Base-by-base conservation (phyloP, 257 asterid genomes). In the Penstemon eatonii region DNA sequence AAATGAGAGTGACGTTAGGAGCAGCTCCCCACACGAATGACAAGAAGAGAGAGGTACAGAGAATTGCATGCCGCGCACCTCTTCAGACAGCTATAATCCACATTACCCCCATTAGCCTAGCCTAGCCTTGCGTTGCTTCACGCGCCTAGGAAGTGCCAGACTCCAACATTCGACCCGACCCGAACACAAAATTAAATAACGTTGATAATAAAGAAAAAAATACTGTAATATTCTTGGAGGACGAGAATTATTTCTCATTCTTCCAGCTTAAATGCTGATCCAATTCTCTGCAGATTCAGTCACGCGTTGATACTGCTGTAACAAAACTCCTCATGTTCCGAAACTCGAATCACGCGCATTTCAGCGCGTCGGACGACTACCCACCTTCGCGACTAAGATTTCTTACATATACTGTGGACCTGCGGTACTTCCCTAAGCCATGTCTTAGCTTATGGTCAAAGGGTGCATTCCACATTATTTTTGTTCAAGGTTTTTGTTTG, bases 231-330 rank as follows among this genome's bases (percentile, higher is more conserved):
- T 66, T 80, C 80, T 81, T 56, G 86, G 82, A 58, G 50, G 56
- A 70, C 80, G 91, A 81, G 81, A 83, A 18, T 65, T 71, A 63
- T 58, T 61, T 75, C 73, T 56, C 75, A 55, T 68, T 57, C 60
- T 56, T 63, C 65, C 54, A 46, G 53, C 45, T 54, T 54, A 59
- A 59, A 59, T 41, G 64, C 40, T 72, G 64, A 65, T 67, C 68
- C 74, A 82, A 65, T 77, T 67, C 80, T 76, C 85, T 76, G 81
- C 83, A 76, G 89, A 76, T 76, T 82, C 79, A 43, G 38, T 66
- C 92, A 74, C 84, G 83, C 87, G 81, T 86, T 60, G 18, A 65
- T 63, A 58, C 57, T 0, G 15, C 39, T 19, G 18, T 5, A 4
- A 19, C 25, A 47, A 1, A 44, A 8, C 25, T 11, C 65, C 41